Conservation (phyloP, 148 eudicot species). For the Chenopodium quinoa region DNA sequence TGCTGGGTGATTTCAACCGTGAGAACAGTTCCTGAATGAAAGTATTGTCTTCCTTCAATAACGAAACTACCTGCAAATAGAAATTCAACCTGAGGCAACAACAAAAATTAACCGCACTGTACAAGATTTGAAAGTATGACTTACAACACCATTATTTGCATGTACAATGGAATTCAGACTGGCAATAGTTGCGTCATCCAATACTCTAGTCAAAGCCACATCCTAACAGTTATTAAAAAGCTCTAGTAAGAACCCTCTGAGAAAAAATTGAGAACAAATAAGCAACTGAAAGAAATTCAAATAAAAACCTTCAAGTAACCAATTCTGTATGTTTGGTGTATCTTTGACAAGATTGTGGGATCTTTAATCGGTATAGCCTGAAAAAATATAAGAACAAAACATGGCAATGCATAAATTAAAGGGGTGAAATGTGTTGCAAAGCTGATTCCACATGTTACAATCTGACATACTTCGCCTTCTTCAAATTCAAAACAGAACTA, state of each 20-base stretch:
- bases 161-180: constrained; percentile 79
- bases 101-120: background rate
- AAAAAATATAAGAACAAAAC: constrained; percentile 7
- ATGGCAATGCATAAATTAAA: background rate
- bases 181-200: constrained; percentile 76
- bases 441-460: background rate
- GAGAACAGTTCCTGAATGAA: constrained; percentile 84
- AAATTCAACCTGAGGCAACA: constrained; percentile 1
- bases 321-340: constrained; percentile 89
- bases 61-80: constrained; percentile 68
- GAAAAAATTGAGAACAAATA: constrained; percentile 16
- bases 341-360: constrained; percentile 75
- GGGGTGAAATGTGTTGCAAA: background rate
- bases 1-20: constrained; percentile 59
- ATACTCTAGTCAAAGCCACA: constrained; percentile 70
- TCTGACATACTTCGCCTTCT: background rate
- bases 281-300: constrained; percentile 10
- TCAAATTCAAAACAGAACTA: background rate
- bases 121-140: constrained; percentile 19
- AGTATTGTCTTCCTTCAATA: constrained; percentile 75
- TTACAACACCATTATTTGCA: constrained; percentile 88
- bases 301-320: constrained; percentile 74
- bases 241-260: constrained; percentile 2
- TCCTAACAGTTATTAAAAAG: constrained; percentile 48
- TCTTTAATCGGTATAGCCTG: constrained; percentile 94